Evolutionary conservation across 2,329 filamentous ascomycete species (phyloP).

Genomic region (Stagonosporopsis vannaccii): DNA sequence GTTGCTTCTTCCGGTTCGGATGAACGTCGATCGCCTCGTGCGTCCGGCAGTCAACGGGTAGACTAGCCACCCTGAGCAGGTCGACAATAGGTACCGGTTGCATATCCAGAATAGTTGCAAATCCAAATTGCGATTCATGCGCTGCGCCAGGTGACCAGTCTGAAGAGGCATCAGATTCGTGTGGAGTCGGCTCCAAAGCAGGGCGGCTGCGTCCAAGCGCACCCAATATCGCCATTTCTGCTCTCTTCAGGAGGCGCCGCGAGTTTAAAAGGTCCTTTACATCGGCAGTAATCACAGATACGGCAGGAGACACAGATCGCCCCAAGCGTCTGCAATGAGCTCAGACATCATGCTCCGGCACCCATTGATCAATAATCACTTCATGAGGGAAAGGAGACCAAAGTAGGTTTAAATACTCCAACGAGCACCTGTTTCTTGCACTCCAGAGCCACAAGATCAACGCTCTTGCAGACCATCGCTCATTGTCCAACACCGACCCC

Average conservation of each 20-base stretch:
- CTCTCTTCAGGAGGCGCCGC: conserved; percentile 9
- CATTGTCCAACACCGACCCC: neutral
- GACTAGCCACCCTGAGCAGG: conserved; percentile 18
- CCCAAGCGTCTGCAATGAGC: neutral
- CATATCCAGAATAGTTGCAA: neutral
- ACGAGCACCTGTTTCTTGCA: neutral
- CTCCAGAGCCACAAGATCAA: conserved; percentile 3
- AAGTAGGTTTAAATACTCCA: conserved; percentile 6
- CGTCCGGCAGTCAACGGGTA: conserved; percentile 13
- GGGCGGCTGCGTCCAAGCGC: conserved; percentile 1
- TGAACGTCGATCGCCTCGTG: conserved; percentile 15
- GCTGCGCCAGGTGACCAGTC: conserved; percentile 1
- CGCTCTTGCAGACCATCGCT: conserved; percentile 4
- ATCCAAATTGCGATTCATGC: conserved; percentile 12
- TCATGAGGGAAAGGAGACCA: neutral
- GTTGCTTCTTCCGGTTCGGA: conserved; percentile 14
- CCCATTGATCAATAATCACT: neutral
- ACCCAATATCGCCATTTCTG: conserved; percentile 15
- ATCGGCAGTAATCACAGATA: conserved; percentile 5
- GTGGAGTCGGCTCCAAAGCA: conserved; percentile 1
- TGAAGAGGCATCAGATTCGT: neutral
- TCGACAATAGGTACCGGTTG: conserved; percentile 2
- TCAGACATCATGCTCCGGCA: neutral
- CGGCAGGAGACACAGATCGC: conserved; percentile 11
- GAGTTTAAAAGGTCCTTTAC: neutral